These are phyloP conservation scores for Gorgonomyces haynaldii DNA, from an alignment of 192 early-diverging fungal species.

Conservation along the genomic window DNA sequence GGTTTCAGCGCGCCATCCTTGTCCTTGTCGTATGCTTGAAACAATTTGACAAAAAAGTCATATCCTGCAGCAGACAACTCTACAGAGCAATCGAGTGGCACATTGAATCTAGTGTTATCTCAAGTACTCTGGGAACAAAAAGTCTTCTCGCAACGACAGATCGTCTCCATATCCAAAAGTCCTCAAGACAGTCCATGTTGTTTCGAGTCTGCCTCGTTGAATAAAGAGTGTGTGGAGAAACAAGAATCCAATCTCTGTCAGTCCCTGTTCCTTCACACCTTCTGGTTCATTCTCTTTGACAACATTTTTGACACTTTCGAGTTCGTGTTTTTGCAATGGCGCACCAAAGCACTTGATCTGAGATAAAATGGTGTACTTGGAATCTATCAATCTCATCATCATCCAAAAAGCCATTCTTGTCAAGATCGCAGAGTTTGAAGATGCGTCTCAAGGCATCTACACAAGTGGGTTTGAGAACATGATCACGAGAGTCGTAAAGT, in stretches of 20 bases:
- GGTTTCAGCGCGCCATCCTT: conserved; percentile 90
- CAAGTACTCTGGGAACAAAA: conserved; percentile 65
- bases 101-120: conserved; percentile 53
- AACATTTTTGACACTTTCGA: conserved; percentile 93
- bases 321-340: conserved; percentile 87
- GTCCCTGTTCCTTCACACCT: conserved; percentile 72
- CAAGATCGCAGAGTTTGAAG: conserved; percentile 89
- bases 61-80: conserved; percentile 90
- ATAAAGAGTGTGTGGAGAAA: conserved; percentile 95
- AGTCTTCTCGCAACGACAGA: conserved; percentile 81
- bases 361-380: conserved; percentile 44
- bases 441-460: conserved; percentile 85
- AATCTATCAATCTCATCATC: conserved; percentile 96
- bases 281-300: conserved; percentile 77
- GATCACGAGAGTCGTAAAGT: conserved; percentile 89
- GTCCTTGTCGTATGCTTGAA: conserved; percentile 91
- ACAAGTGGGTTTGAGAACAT: conserved; percentile 82
- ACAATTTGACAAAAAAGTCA: conserved; percentile 89
- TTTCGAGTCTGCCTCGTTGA: conserved; percentile 91
- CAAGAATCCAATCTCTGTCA: conserved; percentile 89
- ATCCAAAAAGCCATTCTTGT: conserved; percentile 85
- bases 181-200: conserved; percentile 94
- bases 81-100: conserved; percentile 79
- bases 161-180: conserved; percentile 97
- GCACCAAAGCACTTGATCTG: conserved; percentile 92